Base-by-base conservation (phyloP, 495 filamentous ascomycete species). In the Penicillium paxilli region DNA sequence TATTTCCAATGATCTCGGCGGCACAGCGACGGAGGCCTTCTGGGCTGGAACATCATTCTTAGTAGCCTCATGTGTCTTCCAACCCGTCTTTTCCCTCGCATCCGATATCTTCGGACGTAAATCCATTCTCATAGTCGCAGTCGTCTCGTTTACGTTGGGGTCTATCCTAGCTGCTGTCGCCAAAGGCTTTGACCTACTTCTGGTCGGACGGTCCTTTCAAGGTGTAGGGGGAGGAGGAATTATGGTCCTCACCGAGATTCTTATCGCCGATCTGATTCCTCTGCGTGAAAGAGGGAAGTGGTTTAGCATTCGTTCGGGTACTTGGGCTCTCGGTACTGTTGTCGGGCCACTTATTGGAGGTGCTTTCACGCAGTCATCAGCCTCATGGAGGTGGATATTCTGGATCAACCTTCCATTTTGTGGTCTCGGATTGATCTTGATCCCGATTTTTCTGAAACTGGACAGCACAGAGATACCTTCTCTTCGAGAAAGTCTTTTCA, bases 341-440 rank as follows among this genome's bases (percentile, higher is more conserved):
- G 19, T 68, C 3, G 74, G 71, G 0, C 74, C 74, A 3, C 16
- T 76, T 0, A 19, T 76, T 1, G 70, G 69, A 8, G 72, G 68
- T 5, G 58, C 33, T 3, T 47, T 76, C 10, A 58, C 54, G 2
- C 20, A 63, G 25, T 33, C 57, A 5, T 25, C 49, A 33, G 68
- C 72, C 22, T 74, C 71, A 0, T 83, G 80, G 80, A 48, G 80
- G 14, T 84, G 82, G 84, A 78, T 82, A 35, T 88, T 88, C 59
- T 89, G 82, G 62, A 78, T 89, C 61, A 89, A 87, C 57, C 67
- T 87, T 5, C 62, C 75, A 16, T 65, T 86, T 7, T 72, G 73
- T 26, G 83, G 58, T 7, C 52, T 73, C 9, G 68, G 74, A 0
- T 78, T 84, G 0, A 65, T 77, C 19, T 77, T 81, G 40, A 8